phyloP scores from a whole-genome alignment of 2,329 filamentous ascomycete genomes.

The Claviceps humidiphila region DNA sequence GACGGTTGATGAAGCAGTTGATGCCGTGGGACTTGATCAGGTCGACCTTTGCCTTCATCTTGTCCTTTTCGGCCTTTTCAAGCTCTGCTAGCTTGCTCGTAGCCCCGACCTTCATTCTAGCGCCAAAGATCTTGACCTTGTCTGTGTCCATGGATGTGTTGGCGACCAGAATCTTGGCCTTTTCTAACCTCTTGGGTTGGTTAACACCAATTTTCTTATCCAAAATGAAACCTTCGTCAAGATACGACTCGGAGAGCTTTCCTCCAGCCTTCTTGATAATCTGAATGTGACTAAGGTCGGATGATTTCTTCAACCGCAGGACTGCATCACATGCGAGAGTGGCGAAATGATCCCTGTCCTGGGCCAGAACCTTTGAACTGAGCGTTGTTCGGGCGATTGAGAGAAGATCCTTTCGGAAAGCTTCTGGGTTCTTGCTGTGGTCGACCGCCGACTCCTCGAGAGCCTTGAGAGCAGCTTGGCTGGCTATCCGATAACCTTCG shows the following conservation, averaged over 20 bases:
- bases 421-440: constrained; percentile 69
- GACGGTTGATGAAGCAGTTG: constrained; percentile 99
- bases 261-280: constrained; percentile 99
- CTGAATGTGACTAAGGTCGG: constrained; percentile 93
- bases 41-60: constrained; percentile 99
- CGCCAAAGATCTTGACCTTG: constrained; percentile 99
- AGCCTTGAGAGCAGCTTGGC: constrained; percentile 70
- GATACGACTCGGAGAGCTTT: constrained; percentile 93
- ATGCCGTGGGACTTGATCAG: constrained; percentile 98
- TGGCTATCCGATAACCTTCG: constrained; percentile 96
- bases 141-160: constrained; percentile 99
- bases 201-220: constrained; percentile 99
- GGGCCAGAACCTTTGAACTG: constrained; percentile 90
- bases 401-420: constrained; percentile 79
- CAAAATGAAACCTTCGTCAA: constrained; percentile 95
- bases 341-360: constrained; percentile 87
- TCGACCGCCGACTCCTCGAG: constrained; percentile 77
- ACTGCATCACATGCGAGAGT: constrained; percentile 84
- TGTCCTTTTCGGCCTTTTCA: constrained; percentile 95
- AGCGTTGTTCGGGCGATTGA: constrained; percentile 90
- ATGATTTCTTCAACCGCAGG: constrained; percentile 75
- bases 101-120: constrained; percentile 88
- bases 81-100: constrained; percentile 96
- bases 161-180: constrained; percentile 94
- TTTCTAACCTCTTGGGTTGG: constrained; percentile 92